Conservation (phyloP, 257 asterid species). For the Scutellaria barbata region DNA sequence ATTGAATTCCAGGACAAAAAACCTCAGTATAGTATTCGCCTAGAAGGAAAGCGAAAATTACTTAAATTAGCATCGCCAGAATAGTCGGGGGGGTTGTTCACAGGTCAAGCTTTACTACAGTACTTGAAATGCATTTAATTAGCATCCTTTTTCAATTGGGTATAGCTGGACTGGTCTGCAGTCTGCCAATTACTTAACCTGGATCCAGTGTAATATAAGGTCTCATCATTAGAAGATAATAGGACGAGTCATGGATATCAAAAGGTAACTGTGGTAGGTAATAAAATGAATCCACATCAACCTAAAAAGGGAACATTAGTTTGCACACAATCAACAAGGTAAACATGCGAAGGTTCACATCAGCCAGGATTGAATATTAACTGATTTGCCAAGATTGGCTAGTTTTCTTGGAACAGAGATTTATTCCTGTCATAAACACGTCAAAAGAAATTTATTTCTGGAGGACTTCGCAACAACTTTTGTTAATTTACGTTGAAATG, state of each 20-base stretch:
- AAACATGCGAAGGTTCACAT: conserved; percentile 12
- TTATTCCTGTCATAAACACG: neutral
- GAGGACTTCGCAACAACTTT: conserved; percentile 22
- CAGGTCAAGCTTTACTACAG: neutral
- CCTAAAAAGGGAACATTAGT: conserved; percentile 6
- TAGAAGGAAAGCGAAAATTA: neutral
- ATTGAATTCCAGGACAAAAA: neutral
- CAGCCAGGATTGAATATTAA: neutral
- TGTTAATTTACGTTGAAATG: neutral
- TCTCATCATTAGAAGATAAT: neutral
- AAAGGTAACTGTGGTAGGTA: conserved; percentile 8
- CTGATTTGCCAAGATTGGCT: neutral
- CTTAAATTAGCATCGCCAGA: neutral
- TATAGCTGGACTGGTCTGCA: neutral
- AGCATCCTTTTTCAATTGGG: neutral
- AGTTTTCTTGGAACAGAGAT: neutral
- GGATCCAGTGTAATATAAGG: neutral
- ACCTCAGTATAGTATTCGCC: neutral
- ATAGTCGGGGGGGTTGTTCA: neutral
- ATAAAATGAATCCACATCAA: neutral
- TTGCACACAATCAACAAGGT: neutral
- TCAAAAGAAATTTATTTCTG: neutral
- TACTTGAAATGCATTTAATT: neutral
- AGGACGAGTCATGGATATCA: conserved; percentile 11
- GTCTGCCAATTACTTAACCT: neutral